Evolutionary conservation across 1,139 yeast genomes (phyloP), one percentile per base, ranked within the genome.

Genomic region (Yamadazyma mexicana): DNA sequence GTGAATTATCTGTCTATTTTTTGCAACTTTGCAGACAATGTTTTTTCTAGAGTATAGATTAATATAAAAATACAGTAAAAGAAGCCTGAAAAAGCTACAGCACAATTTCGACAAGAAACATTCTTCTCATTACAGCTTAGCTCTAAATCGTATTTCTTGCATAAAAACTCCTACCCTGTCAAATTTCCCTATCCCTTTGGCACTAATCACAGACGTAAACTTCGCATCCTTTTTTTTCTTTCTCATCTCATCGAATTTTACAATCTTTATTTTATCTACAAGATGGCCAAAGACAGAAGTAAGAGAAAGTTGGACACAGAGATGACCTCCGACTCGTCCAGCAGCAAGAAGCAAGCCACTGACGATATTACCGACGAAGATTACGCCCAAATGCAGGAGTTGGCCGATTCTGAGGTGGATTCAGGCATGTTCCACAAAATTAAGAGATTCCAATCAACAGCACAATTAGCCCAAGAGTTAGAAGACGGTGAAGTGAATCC

Each of bases 401-500:
- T 36, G 11, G 28, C 42, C 24, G 42, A 36, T 17, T 17, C 18
- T 16, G 24, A 18, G 11, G 27, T 17, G 14, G 24, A 36, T 7
- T 69, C 58, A 22, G 86, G 85, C 20, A 85, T 79, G 52, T 83
- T 85, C 50, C 58, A 65, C 30, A 70, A 76, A 2, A 54, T 80
- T 20, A 57, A 56, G 22, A 77, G 88, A 45, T 91, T 84, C 55
- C 55, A 79, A 36, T 86, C 98, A 17, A 83, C 94, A 2, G 83
- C 92, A 11, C 73, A 65, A 32, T 81, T 83, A 45, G 96, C 96
- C 1, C 66, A 68, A 40, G 57, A 53, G 25, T 67, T 85, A 35
- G 96, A 92, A 62, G 67, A 75, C 45, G 87, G 83, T 1, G 66
- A 70, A 0, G 51, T 52, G 24, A 92, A 91, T 56, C 94, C 96